Evolutionary conservation across 441 rosid genomes (phyloP), one percentile per base, ranked within the genome.

Genomic region (Manihot esculenta): DNA sequence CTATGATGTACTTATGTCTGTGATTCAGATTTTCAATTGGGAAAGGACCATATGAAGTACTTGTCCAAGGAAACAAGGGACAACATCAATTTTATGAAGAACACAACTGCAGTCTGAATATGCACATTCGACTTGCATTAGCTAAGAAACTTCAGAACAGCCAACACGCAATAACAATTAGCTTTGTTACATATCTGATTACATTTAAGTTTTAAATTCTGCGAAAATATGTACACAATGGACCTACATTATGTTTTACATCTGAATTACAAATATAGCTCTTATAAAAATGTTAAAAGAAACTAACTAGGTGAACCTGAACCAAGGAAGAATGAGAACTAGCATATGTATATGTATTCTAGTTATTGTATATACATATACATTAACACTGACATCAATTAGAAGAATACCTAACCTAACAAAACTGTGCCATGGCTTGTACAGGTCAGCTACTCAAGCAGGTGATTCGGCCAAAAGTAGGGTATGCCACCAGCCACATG

Each of bases 401-500:
- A 17, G 51, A 74, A 30, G 45, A 72, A 70, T 81, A 35, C 68
- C 83, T 85, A 80, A 78, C 78, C 94, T 87, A 82, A 71, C 92
- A 89, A 86, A 87, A 86, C 80, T 87, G 88, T 61, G 78, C 66
- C 73, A 5, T 17, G 71, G 68, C 70, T 60, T 68, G 61, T 17
- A 8, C 12, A 60, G 35, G 74, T 69, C 70, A 50, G 60, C 68
- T 48, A 64, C 70, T 91, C 91, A 91, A 54, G 74, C 73, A 58
- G 91, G 83, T 2, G 89, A 68, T 48, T 84, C 86, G 0, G 89
- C 91, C 63, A 91, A 83, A 74, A 95, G 89, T 44, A 95, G 80
- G 24, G 99, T 95, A 81, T 95, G 98, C 98, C 99, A 91, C 99
- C 99, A 95, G 47, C 98, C 99, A 55, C 99, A 95, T 7, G 95